A percentile compares a stretch with the other conserved stretches of the same genome.
Conservation (phyloP, 1,284 basidiomycete genomes). For the Wolfiporia cocos region DNA sequence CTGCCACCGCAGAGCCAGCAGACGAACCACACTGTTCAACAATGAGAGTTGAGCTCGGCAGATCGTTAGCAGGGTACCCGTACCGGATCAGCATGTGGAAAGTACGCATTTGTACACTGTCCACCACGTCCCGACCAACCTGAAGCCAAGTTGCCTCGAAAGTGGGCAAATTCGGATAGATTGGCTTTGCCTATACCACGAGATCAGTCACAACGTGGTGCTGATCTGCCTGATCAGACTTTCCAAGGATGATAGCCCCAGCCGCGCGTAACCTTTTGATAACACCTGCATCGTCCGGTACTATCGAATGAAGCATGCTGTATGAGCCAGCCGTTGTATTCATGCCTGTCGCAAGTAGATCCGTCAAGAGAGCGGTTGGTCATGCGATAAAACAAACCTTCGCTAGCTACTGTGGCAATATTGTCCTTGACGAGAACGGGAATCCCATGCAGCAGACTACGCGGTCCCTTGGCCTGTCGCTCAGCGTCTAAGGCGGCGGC, state of each 20-base stretch:
- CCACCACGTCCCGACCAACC: constrained; percentile 38
- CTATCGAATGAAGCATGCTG: constrained; percentile 33
- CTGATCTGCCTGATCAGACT: constrained; percentile 13
- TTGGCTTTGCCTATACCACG: constrained; percentile 21
- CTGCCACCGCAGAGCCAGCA: constrained; percentile 50
- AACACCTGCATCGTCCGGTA: constrained; percentile 35
- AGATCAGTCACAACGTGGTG: constrained; percentile 17
- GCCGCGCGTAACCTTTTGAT: constrained; percentile 33
- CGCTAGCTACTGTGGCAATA: constrained; percentile 44
- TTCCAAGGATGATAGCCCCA: constrained; percentile 39
- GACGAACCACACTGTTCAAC: constrained; percentile 37
- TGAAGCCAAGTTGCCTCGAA: constrained; percentile 24
- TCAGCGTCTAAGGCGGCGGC: constrained; percentile 52
- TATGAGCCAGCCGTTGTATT: constrained; percentile 47
- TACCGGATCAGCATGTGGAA: constrained; percentile 29
- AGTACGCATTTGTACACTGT: constrained; percentile 33
- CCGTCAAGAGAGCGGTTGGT: too few species aligned
- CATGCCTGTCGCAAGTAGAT: constrained; percentile 42
- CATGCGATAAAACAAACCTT: constrained; percentile 43
- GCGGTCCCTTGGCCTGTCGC: constrained; percentile 36
- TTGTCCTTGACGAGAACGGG: constrained; percentile 65
- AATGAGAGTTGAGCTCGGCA: background rate
- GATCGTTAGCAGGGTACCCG: background rate
- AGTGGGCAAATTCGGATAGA: constrained; percentile 25
- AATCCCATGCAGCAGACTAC: constrained; percentile 62